Conservation (phyloP, 2,329 filamentous ascomycete genomes). For the Cordyceps militaris region DNA sequence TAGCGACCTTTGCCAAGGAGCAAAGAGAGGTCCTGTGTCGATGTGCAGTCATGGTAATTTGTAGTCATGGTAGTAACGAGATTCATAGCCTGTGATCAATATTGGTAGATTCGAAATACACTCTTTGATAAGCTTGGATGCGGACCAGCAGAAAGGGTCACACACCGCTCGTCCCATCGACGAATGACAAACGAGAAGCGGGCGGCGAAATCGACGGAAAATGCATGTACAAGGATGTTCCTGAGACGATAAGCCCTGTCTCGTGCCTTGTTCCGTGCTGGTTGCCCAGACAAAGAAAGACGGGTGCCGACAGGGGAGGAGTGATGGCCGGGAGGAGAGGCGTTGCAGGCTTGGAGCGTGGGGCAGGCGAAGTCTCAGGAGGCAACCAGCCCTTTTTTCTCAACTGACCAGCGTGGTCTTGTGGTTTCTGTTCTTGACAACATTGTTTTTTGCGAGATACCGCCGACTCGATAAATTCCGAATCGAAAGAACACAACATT, state of each 20-base stretch:
- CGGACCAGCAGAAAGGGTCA: not conserved
- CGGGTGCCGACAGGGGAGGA: constrained; percentile 17
- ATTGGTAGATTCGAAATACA: not conserved
- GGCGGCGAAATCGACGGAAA: not conserved
- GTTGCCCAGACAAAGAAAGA: constrained; percentile 31
- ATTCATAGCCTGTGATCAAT: not conserved
- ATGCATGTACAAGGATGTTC: not conserved
- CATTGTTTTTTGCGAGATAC: not conserved
- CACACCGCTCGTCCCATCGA: not conserved
- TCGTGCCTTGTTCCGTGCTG: constrained; percentile 11
- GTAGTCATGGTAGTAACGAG: not conserved
- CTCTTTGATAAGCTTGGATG: not conserved
- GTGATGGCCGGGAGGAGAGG: not conserved
- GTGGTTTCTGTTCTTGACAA: constrained; percentile 9
- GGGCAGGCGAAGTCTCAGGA: constrained; percentile 12
- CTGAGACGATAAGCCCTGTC: constrained; percentile 3
- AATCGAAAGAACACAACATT: not conserved
- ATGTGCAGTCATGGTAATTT: too few relatives aligned
- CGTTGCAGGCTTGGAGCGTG: not conserved
- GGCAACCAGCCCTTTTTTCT: constrained; percentile 7
- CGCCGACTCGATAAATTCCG: not conserved
- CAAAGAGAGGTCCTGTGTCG: too few relatives aligned
- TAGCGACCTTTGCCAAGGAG: not conserved
- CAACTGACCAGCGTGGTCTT: not conserved
- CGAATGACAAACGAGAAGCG: not conserved